phyloP scores from a whole-genome alignment of 805 yeast genomes.

The Starmerella roubikii region DNA sequence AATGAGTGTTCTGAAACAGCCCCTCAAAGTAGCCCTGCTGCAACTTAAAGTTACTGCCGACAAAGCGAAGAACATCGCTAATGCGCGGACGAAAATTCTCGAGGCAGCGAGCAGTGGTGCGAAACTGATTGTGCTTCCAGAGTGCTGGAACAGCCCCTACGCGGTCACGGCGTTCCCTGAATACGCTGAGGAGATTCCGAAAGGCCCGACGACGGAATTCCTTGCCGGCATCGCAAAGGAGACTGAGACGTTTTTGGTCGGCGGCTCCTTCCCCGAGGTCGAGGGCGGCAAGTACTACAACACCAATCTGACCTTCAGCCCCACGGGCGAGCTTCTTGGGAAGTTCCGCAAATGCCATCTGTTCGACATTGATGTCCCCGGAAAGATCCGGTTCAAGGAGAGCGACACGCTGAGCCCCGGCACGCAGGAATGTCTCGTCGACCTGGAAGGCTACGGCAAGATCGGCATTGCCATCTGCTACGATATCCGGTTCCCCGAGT shows the following conservation, averaged over 20 bases:
- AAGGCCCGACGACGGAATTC: slow-evolving; percentile 48
- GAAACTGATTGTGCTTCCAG: slow-evolving; percentile 77
- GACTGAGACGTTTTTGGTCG: slow-evolving; percentile 52
- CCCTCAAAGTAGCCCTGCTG: slow-evolving; percentile 65
- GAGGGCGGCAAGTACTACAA: slow-evolving; percentile 45
- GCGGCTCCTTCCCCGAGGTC: slow-evolving; percentile 86
- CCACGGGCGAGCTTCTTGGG: slow-evolving; percentile 62
- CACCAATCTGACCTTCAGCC: slow-evolving; percentile 60
- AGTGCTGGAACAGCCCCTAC: slow-evolving; percentile 93
- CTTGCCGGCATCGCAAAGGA: slow-evolving; percentile 55
- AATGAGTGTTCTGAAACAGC: slow-evolving; percentile 31
- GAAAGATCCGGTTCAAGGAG: slow-evolving; percentile 79
- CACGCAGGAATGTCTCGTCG: slow-evolving; percentile 62
- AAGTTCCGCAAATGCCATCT: slow-evolving; percentile 84
- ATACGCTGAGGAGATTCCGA: slow-evolving; percentile 78
- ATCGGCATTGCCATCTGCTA: slow-evolving; percentile 66
- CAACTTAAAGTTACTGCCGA: slow-evolving; percentile 75
- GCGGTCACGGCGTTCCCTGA: slow-evolving; percentile 73
- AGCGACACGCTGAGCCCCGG: slow-evolving; percentile 67
- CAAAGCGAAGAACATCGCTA: slow-evolving; percentile 60
- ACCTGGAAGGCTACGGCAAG: slow-evolving; percentile 47
- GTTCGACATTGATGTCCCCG: slow-evolving; percentile 86
- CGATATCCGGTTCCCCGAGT: slow-evolving; percentile 73
- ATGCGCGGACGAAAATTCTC: slow-evolving; percentile 49
- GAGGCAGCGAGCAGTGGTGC: slow-evolving; percentile 54